These are phyloP conservation scores for Murraya koenigii DNA, from an alignment of 345 rosid species.

Conservation along the genomic window DNA sequence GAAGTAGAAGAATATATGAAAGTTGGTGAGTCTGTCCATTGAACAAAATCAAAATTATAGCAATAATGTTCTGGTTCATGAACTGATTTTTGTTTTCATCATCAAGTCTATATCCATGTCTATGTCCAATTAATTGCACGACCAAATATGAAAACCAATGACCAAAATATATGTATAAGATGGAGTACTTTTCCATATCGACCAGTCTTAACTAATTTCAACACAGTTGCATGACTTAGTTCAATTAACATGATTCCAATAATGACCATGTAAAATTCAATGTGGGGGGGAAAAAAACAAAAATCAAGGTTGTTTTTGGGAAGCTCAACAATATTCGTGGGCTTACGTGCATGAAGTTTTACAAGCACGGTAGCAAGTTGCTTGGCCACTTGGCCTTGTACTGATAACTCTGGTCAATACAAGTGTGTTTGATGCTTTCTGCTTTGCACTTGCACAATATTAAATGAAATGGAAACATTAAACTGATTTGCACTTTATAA, in stretches of 20 bases:
- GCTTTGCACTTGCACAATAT: no score
- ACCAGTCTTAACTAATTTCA: not conserved
- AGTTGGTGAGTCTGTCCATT: not conserved
- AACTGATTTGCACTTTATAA: no score
- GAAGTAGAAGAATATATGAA: not conserved
- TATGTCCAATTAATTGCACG: slow-evolving; percentile 7
- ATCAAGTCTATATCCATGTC: not conserved
- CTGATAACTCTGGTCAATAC: no score
- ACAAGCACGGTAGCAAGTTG: not conserved
- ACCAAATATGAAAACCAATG: slow-evolving; percentile 14
- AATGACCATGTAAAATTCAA: not conserved
- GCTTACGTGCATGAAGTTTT: not conserved
- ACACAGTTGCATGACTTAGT: not conserved
- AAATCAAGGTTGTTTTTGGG: not conserved
- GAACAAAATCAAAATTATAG: not conserved
- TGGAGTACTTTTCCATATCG: slow-evolving; percentile 5
- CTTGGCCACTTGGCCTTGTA: no score
- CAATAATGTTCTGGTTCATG: not conserved
- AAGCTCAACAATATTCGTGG: not conserved
- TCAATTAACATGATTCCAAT: not conserved
- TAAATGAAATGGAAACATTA: no score
- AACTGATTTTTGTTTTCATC: not conserved
- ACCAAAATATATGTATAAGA: not conserved
- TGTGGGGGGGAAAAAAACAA: not conserved
- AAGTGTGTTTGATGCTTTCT: no score